Percentiles rank a stretch among this genome's conserved stretches.
Evolutionary conservation across 1,139 yeast species (phyloP).

Genomic region (Debaryomyces fabryi): DNA sequence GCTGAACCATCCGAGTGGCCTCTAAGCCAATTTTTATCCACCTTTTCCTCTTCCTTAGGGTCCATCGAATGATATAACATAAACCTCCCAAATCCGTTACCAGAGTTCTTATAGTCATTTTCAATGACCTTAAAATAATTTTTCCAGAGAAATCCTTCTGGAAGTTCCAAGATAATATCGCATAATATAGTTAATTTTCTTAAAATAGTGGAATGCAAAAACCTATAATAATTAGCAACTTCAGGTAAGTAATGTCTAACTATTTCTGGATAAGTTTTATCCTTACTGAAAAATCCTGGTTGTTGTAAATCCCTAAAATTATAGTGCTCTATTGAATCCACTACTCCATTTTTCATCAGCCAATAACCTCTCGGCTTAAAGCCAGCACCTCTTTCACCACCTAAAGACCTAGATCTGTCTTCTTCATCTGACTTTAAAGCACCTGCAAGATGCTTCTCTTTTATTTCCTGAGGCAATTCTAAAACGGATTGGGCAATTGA

Average conservation of each 20-base stretch:
- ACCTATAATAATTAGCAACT: constrained; percentile 29
- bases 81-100: constrained; percentile 36
- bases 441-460: constrained; percentile 27
- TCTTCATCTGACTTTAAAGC: constrained; percentile 32
- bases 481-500: constrained; percentile 26
- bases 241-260: constrained; percentile 30
- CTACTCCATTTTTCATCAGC: constrained; percentile 35
- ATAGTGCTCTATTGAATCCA: constrained; percentile 32
- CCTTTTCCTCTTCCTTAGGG: constrained; percentile 25
- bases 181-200: constrained; percentile 29
- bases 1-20: constrained; percentile 56
- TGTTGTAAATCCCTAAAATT: constrained; percentile 31
- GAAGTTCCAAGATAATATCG: constrained; percentile 34
- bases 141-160: constrained; percentile 36
- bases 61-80: constrained; percentile 35
- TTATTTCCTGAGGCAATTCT: constrained; percentile 25
- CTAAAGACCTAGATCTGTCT: constrained; percentile 24
- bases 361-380: constrained; percentile 36
- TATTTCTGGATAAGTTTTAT: constrained; percentile 30
- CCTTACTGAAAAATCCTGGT: constrained; percentile 23
- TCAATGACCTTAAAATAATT: constrained; percentile 30
- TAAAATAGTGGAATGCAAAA: constrained; percentile 27
- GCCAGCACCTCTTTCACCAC: constrained; percentile 35
- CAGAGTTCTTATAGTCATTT: constrained; percentile 27
- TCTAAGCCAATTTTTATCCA: constrained; percentile 45